Base-by-base conservation (phyloP, 2,329 filamentous ascomycete genomes). In the Colletotrichum godetiae region DNA sequence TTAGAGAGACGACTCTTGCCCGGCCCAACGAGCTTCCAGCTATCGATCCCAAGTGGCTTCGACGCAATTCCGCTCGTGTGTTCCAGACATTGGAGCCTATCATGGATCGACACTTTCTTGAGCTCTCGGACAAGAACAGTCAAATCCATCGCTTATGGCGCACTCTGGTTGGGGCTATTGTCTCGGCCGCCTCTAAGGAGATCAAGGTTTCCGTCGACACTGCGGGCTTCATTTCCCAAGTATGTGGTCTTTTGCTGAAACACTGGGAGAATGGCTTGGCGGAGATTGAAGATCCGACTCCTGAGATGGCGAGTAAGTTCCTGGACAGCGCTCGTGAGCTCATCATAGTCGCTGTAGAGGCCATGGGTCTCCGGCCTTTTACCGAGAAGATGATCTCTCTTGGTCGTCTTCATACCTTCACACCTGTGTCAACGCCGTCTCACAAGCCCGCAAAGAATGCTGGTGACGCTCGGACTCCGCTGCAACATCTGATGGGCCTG, bases 151-250 rank as follows among this genome's bases (percentile, higher is more conserved):
- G 83, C 8, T 85, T 94, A 49, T 94, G 92, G 92, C 81, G 84
- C 33, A 85, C 88, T 1, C 84, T 95, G 13, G 86, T 94, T 56
- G 84, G 86, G 4, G 89, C 92, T 1, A 85, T 95, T 31, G 88
- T 91, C 2, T 88, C 89, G 61, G 93, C 93, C 52, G 92, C 92
- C 29, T 89, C 88, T 55, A 97, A 98, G 82, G 97, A 99, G 82
- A 93, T 99, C 77, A 97, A 96, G 78, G 92, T 95, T 7, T 95
- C 95, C 0, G 89, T 89, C 13, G 96, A 98, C 74, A 94, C 95
- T 1, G 93, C 94, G 78, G 89, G 91, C 74, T 96, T 95, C 72
- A 88, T 98, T 74, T 92, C 93, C 27, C 88, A 90, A 55, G 87
- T 95, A 27, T 88, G 96, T 62, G 91, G 91, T 55, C 82, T 95